Conservation (phyloP, 495 filamentous ascomycete genomes). For the Thermothielavioides terrestris region DNA sequence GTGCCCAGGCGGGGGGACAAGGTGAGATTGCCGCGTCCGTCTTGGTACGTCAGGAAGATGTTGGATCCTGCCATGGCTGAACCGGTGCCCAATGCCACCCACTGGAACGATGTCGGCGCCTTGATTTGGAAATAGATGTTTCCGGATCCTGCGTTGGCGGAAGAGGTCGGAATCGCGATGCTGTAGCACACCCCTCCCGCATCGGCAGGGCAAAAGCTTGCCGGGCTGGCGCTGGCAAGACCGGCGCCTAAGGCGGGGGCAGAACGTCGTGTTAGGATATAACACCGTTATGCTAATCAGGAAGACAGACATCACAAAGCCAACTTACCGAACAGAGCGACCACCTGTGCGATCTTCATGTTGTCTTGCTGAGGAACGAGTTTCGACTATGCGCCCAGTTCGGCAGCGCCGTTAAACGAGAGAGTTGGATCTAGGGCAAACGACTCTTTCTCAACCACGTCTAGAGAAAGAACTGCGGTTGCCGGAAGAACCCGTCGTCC, state of each 20-base stretch:
- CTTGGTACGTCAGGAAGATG: conserved; percentile 61
- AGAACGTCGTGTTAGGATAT: too few relatives aligned
- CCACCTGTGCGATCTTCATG: too few relatives aligned
- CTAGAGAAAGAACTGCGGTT: too few relatives aligned
- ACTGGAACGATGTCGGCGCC: conserved; percentile 50
- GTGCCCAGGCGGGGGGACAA: conserved; percentile 52
- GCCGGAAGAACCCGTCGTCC: too few relatives aligned
- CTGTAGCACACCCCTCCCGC: conserved; percentile 33
- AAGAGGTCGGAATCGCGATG: conserved; percentile 37
- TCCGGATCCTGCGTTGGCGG: conserved; percentile 31
- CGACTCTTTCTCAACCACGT: too few relatives aligned
- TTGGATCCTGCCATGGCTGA: conserved; percentile 51
- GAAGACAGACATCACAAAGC: too few relatives aligned
- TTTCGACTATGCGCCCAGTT: too few relatives aligned
- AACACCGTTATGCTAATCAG: too few relatives aligned
- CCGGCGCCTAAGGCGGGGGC: conserved; percentile 16
- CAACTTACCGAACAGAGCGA: too few relatives aligned
- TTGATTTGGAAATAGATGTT: conserved; percentile 60
- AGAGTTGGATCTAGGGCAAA: too few relatives aligned
- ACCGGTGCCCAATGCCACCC: conserved; percentile 61
- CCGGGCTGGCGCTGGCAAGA: conserved; percentile 7
- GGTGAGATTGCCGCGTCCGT: conserved; percentile 50
- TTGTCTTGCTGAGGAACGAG: too few relatives aligned
- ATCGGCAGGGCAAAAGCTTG: conserved; percentile 22
- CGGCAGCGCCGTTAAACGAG: too few relatives aligned